phyloP scores from a whole-genome alignment of 192 early-diverging fungal species.

The Coemansia sp. region DNA sequence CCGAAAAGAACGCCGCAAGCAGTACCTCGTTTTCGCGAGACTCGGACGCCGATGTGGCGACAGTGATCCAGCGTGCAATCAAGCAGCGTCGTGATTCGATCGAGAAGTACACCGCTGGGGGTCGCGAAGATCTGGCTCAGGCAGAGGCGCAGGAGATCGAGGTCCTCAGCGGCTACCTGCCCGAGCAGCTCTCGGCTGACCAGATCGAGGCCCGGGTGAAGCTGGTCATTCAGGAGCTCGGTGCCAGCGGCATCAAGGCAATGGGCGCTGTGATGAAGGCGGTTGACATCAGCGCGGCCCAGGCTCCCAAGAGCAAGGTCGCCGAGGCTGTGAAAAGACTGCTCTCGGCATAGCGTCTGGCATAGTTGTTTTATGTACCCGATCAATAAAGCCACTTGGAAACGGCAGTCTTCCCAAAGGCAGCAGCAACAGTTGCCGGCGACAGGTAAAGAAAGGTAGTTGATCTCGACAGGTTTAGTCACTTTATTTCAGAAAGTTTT shows the following conservation, averaged over 20 bases:
- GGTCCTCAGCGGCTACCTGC: slow-evolving; percentile 72
- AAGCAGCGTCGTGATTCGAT: slow-evolving; percentile 81
- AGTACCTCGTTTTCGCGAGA: slow-evolving; percentile 33
- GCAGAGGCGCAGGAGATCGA: slow-evolving; percentile 66
- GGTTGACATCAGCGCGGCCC: slow-evolving; percentile 62
- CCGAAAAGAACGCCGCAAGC: slow-evolving; percentile 60
- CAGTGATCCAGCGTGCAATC: slow-evolving; percentile 73
- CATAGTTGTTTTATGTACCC: not conserved
- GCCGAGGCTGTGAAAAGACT: slow-evolving; percentile 72
- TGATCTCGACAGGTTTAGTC: too few species aligned
- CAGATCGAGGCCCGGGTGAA: slow-evolving; percentile 67
- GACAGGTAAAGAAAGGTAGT: too few species aligned
- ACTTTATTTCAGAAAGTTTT: too few species aligned
- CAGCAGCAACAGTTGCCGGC: too few species aligned
- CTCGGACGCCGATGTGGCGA: slow-evolving; percentile 60
- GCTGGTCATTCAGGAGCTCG: slow-evolving; percentile 48
- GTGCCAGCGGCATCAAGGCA: slow-evolving; percentile 63
- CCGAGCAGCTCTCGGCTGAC: slow-evolving; percentile 68
- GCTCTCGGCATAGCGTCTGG: slow-evolving; percentile 27
- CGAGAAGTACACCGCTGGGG: slow-evolving; percentile 60
- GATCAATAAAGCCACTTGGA: too few species aligned
- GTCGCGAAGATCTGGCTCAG: slow-evolving; percentile 70
- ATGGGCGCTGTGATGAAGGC: slow-evolving; percentile 87
- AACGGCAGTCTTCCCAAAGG: too few species aligned
- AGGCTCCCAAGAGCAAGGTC: slow-evolving; percentile 74